Evolutionary conservation across 352 stramenopile genomes (phyloP), one percentile per base, ranked within the genome.

Genomic region (Globisporangium recalcitrans): DNA sequence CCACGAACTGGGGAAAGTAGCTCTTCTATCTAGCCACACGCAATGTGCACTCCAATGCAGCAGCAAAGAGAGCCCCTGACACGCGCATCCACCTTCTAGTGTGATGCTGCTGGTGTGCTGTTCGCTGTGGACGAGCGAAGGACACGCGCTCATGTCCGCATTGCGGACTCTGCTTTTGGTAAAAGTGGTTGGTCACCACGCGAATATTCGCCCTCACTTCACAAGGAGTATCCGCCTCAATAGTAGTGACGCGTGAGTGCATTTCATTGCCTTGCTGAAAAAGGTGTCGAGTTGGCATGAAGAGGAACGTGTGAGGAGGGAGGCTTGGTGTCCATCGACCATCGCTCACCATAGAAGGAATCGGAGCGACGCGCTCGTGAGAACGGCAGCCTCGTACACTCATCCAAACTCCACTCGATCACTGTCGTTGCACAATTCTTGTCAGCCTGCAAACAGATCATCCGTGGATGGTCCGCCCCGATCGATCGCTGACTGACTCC

Each of bases 1-100:
- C 40, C n/a, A 49, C 54, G 14, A 70, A 73, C 19, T 49, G 49
- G 8, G 59, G 58, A 19, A 57, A 62, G 64, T 62, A 73, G 49
- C 67, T 68, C 47, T 38, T 44, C 21, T 52, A n/a, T n/a, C n/a
- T n/a, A n/a, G n/a, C n/a, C n/a, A n/a, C n/a, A n/a, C n/a, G n/a
- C n/a, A n/a, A n/a, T n/a, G n/a, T n/a, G n/a, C n/a, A n/a, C n/a
- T n/a, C n/a, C n/a, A n/a, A n/a, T n/a, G n/a, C n/a, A n/a, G n/a
- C n/a, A n/a, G n/a, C n/a, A n/a, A n/a, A n/a, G n/a, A n/a, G n/a
- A n/a, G n/a, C n/a, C n/a, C n/a, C n/a, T n/a, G n/a, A n/a, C n/a
- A n/a, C n/a, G n/a, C n/a, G n/a, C n/a, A n/a, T n/a, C n/a, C n/a
- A n/a, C n/a, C n/a, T n/a, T n/a, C n/a, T n/a, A n/a, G n/a, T n/a